Evolutionary conservation across 2,329 filamentous ascomycete genomes (phyloP).

Genomic region (Fusarium circinatum): DNA sequence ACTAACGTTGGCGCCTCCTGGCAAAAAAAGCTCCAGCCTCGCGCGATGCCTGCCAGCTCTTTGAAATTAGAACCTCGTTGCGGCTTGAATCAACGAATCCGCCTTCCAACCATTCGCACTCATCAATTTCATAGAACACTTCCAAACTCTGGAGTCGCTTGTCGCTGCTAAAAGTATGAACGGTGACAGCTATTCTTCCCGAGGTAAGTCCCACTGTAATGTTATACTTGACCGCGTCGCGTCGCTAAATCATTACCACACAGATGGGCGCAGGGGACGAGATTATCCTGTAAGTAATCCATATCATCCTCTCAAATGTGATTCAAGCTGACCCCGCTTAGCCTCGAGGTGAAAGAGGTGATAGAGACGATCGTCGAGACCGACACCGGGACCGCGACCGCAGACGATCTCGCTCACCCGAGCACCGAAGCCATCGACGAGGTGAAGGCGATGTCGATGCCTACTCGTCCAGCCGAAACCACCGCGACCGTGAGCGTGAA

Average conservation of each 20-base stretch:
- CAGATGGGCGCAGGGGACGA: slow-evolving; percentile 64
- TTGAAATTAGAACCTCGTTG: slow-evolving; percentile 44
- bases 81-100: slow-evolving; percentile 43
- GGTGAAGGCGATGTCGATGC: slow-evolving; percentile 84
- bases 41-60: slow-evolving; percentile 46
- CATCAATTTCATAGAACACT: slow-evolving; percentile 36
- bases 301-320: not conserved
- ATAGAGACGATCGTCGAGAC: slow-evolving; percentile 50
- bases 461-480: slow-evolving; percentile 92
- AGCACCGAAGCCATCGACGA: slow-evolving; percentile 73
- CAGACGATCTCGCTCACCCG: slow-evolving; percentile 88
- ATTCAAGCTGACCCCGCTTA: slow-evolving; percentile 37
- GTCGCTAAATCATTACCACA: slow-evolving; percentile 44
- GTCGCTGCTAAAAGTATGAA: slow-evolving; percentile 69
- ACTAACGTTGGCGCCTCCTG: slow-evolving; percentile 44
- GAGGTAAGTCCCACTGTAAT: slow-evolving; percentile 66
- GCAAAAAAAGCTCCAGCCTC: slow-evolving; percentile 60
- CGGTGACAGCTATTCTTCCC: slow-evolving; percentile 83
- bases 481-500: slow-evolving; percentile 92
- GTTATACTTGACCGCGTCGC: slow-evolving; percentile 39
- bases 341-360: slow-evolving; percentile 46
- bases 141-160: slow-evolving; percentile 27
- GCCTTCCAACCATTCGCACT: slow-evolving; percentile 33
- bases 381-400: slow-evolving; percentile 53
- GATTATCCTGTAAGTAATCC: slow-evolving; percentile 62